Percentiles rank a stretch among this genome's conserved stretches.
These are phyloP conservation scores for Blastomyces parvus DNA, from an alignment of 2,329 filamentous ascomycete species.

Conservation along the genomic window DNA sequence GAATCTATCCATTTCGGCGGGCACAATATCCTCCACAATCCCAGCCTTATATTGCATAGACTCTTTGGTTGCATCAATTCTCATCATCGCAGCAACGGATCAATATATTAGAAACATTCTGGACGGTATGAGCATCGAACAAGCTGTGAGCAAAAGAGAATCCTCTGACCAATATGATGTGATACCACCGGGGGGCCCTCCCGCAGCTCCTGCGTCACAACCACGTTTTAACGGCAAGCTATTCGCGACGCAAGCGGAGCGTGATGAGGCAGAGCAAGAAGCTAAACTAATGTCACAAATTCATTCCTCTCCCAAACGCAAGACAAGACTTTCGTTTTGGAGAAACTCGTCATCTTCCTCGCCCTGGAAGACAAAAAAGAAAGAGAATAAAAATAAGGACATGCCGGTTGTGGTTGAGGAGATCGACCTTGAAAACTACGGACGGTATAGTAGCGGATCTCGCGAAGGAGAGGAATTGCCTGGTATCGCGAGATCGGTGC, in stretches of 20 bases:
- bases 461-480: slow-evolving; percentile 35
- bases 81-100: slow-evolving; percentile 39
- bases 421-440: slow-evolving; percentile 39
- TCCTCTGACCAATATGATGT: slow-evolving; percentile 10
- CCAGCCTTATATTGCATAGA: slow-evolving; percentile 42
- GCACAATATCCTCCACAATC: slow-evolving; percentile 32
- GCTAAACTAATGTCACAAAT: slow-evolving; percentile 29
- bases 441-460: slow-evolving; percentile 29
- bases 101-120: slow-evolving; percentile 32
- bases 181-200: slow-evolving; percentile 8
- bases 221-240: slow-evolving; percentile 24
- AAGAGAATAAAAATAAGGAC: slow-evolving; percentile 22
- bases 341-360: slow-evolving; percentile 12
- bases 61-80: slow-evolving; percentile 37
- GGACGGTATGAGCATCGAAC: slow-evolving; percentile 27
- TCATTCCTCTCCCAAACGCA: slow-evolving; percentile 19
- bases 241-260: slow-evolving; percentile 33
- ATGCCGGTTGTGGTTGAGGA: slow-evolving; percentile 33
- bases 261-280: slow-evolving; percentile 34
- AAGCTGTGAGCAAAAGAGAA: slow-evolving; percentile 14
- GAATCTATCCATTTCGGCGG: slow-evolving; percentile 33
- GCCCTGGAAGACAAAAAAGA: slow-evolving; percentile 17
- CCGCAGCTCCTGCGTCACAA: slow-evolving; percentile 15
- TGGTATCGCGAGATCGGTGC: slow-evolving; percentile 24
- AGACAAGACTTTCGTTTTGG: slow-evolving; percentile 9